phyloP scores from a whole-genome alignment of 2,329 filamentous ascomycete genomes.

The Stemphylium beticola region DNA sequence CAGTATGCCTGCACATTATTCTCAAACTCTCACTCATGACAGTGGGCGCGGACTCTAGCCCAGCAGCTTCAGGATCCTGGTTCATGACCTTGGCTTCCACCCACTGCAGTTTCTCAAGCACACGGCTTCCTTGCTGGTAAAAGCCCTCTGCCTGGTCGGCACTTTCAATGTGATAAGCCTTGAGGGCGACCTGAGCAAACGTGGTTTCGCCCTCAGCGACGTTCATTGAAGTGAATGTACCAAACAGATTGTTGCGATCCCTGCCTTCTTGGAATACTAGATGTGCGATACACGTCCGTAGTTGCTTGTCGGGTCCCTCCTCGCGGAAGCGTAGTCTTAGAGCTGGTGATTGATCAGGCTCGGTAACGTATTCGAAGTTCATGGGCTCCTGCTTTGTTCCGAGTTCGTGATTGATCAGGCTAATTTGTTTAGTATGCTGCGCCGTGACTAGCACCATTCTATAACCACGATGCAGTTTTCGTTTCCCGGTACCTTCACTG shows the following conservation, averaged over 20 bases:
- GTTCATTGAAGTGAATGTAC: constrained; percentile 74
- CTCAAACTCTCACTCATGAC: constrained; percentile 79
- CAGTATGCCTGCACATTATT: constrained; percentile 75
- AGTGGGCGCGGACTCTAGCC: constrained; percentile 66
- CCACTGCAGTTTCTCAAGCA: constrained; percentile 62
- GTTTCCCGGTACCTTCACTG: constrained; percentile 73
- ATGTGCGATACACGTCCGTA: constrained; percentile 67
- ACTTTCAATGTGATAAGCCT: constrained; percentile 68
- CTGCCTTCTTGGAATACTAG: constrained; percentile 77
- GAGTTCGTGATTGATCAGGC: constrained; percentile 74
- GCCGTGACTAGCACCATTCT: constrained; percentile 80
- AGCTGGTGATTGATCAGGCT: constrained; percentile 69
- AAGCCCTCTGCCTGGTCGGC: constrained; percentile 57
- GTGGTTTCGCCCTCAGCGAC: constrained; percentile 71
- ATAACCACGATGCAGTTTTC: constrained; percentile 78
- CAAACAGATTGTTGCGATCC: constrained; percentile 74
- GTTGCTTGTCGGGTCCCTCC: constrained; percentile 53
- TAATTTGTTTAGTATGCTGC: constrained; percentile 76
- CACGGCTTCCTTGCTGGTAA: constrained; percentile 47
- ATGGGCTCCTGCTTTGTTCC: constrained; percentile 68
- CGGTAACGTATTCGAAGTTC: constrained; percentile 71
- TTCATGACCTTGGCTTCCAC: constrained; percentile 75
- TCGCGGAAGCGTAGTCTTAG: constrained; percentile 75
- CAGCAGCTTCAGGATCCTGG: constrained; percentile 62
- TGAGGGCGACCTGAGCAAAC: constrained; percentile 71